Base-by-base conservation (phyloP, 2,329 filamentous ascomycete species). In the Claviceps spartinae region DNA sequence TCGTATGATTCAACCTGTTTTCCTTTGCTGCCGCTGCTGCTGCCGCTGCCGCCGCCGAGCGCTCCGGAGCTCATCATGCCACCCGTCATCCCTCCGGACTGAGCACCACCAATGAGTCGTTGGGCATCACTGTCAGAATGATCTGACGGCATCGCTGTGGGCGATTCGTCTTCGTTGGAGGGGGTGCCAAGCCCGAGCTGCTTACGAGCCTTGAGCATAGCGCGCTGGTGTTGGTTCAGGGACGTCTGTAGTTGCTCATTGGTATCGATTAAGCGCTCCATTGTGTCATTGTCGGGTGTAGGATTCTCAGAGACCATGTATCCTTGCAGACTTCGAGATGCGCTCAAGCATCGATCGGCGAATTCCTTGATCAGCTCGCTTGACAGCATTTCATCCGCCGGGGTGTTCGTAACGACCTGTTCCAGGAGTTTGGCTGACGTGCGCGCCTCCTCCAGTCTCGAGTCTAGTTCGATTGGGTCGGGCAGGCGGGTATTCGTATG, bases 361-460 rank as follows among this genome's bases (percentile, higher is more conserved):
- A 98, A 97, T 69, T 98, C 93, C 63, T 84, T 86, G 65, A 96
- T 83, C 50, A 98, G 76, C n/a, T 96, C 91, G 62, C 94, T 91
- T 51, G 75, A 68, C 20, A 89, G 75, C 24, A 96, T 72, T 63
- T 95, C 89, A 14, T 76, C 70, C 0, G 85, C 75, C 0, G 88
- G 81, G 0, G 90, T 95, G 53, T 86, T 90, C 67, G 91, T 86
- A 18, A 95, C 82, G 6, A 96, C 83, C 67, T 98, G 91, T 50
- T 88, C 79, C n/a, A 98, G 79, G 5, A 98, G 80, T 65, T 90
- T 91, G 6, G 91, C 90, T 3, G 89, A 94, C 2, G 88, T 95
- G 56, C 81, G 81, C 8, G 91, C 90, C 71, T 98, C 93, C 65
- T 95, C 87, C 41, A 98, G 79, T 45, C 93, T 81, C 53, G 83